A percentile compares a stretch with the other conserved stretches of the same genome.
Evolutionary conservation across 495 filamentous ascomycete species (phyloP).

Genomic region (Trichoderma orchidacearum): DNA sequence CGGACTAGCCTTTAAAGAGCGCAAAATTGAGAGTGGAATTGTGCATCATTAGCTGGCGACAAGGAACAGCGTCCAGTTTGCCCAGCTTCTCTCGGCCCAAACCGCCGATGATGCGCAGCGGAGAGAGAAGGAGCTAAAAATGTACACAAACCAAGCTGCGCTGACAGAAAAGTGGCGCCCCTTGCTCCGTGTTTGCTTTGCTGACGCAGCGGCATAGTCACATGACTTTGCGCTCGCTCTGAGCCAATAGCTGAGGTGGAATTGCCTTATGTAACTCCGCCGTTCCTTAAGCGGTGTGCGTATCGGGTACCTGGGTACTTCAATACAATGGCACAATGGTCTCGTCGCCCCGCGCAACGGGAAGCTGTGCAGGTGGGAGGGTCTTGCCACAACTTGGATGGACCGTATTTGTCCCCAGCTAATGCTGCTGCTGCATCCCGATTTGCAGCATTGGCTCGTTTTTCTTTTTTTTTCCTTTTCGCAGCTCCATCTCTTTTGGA

Average conservation of each 20-base stretch:
- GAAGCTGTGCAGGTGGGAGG: not conserved
- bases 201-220: not conserved
- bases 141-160: not conserved
- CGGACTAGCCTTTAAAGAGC: too few species aligned
- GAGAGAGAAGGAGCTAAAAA: not conserved
- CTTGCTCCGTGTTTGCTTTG: not conserved
- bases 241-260: not conserved
- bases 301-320: too few species aligned
- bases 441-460: not conserved
- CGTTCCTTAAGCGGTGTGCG: not conserved
- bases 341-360: not conserved
- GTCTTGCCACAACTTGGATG: not conserved
- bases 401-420: not conserved
- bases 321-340: not conserved
- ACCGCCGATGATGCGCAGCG: not conserved
- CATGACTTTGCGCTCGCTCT: not conserved
- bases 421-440: not conserved
- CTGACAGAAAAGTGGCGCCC: not conserved
- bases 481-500: not conserved
- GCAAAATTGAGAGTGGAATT: too few species aligned
- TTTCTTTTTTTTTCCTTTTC: not conserved
- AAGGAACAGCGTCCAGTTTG: too few species aligned
- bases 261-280: not conserved
- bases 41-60: too few species aligned
- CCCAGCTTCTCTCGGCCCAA: too few species aligned